These are phyloP conservation scores for Neofusicoccum ribis DNA, from an alignment of 2,329 filamentous ascomycete species.

Conservation along the genomic window DNA sequence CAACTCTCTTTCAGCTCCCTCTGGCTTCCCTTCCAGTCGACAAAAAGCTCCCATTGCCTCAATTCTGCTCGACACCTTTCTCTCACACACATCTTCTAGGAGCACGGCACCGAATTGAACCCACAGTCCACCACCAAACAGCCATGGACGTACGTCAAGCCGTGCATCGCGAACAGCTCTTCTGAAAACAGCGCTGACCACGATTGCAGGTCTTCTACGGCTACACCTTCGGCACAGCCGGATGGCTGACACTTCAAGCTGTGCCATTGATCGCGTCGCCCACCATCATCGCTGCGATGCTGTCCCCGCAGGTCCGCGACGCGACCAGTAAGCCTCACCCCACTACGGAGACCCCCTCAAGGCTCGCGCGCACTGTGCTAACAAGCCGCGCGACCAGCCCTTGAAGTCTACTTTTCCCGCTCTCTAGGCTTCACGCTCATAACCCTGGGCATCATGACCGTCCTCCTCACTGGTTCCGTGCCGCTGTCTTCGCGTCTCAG, in stretches of 20 bases:
- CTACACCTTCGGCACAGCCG: slow-evolving; percentile 46
- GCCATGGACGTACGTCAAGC: slow-evolving; percentile 14
- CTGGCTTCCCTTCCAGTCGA: not conserved
- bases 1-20: not conserved
- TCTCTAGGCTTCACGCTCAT: slow-evolving; percentile 68
- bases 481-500: slow-evolving; percentile 58
- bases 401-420: slow-evolving; percentile 74
- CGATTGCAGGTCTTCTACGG: slow-evolving; percentile 42
- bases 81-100: not conserved
- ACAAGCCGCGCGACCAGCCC: slow-evolving; percentile 40
- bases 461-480: slow-evolving; percentile 70
- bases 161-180: not conserved
- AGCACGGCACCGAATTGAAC: not conserved
- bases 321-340: slow-evolving; percentile 48
- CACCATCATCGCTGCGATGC: slow-evolving; percentile 60
- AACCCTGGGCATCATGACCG: slow-evolving; percentile 61
- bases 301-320: slow-evolving; percentile 58
- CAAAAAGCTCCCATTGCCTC: not conserved
- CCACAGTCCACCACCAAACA: not conserved
- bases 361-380: not conserved
- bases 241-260: slow-evolving; percentile 46
- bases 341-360: not conserved
- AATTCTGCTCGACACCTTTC: not conserved
- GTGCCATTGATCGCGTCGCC: slow-evolving; percentile 61
- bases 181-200: not conserved